Evolutionary conservation across 2,329 filamentous ascomycete genomes (phyloP).

Genomic region (Seiridium cupressi): DNA sequence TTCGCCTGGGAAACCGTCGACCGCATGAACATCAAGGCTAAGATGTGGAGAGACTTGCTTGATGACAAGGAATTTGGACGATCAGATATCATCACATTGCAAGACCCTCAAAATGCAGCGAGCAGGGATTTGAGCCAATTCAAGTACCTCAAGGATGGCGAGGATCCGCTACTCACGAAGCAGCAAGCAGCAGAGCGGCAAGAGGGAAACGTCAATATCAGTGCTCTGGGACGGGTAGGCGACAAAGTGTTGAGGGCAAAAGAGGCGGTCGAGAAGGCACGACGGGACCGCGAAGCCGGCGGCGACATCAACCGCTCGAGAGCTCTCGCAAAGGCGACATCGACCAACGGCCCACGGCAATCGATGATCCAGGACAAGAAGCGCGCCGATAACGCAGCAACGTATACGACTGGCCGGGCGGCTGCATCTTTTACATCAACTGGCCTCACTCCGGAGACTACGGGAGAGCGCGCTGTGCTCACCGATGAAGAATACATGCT

Average conservation of each 20-base stretch:
- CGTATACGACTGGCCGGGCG: constrained; percentile 85
- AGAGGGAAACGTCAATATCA: constrained; percentile 71
- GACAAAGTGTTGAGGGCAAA: constrained; percentile 88
- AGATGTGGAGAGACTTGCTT: constrained; percentile 90
- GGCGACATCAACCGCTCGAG: constrained; percentile 55
- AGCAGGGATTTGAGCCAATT: constrained; percentile 82
- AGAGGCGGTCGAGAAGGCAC: constrained; percentile 87
- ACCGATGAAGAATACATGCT: constrained; percentile 97
- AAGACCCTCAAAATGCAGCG: constrained; percentile 89
- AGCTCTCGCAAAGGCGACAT: constrained; percentile 35
- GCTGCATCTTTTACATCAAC: constrained; percentile 96
- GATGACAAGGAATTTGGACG: constrained; percentile 84
- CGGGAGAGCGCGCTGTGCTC: constrained; percentile 78
- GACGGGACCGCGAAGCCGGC: constrained; percentile 67
- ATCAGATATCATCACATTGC: constrained; percentile 91
- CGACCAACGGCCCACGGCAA: constrained; percentile 29
- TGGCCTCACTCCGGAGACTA: constrained; percentile 88
- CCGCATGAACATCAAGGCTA: constrained; percentile 91
- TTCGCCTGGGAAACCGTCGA: constrained; percentile 97
- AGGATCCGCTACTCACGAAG: constrained; percentile 63
- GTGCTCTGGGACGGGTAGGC: constrained; percentile 73
- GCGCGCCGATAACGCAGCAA: constrained; percentile 77
- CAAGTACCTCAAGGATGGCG: constrained; percentile 84
- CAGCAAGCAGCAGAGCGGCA: constrained; percentile 68
- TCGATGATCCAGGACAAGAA: constrained; percentile 56